Evolutionary conservation across 805 yeast species (phyloP).

Genomic region (Millerozyma acaciae): DNA sequence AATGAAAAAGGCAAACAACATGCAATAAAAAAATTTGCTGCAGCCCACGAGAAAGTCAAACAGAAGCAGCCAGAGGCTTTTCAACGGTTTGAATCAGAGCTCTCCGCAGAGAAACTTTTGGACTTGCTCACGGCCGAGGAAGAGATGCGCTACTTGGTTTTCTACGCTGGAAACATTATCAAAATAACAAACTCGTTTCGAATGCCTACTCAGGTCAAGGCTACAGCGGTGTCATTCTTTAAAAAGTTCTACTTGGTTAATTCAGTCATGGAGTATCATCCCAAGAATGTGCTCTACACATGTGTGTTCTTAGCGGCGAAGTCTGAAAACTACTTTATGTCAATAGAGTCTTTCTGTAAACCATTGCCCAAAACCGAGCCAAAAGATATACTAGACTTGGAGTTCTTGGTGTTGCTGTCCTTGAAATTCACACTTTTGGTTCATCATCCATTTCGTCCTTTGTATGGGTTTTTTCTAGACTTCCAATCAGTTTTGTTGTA

Average conservation of each 20-base stretch:
- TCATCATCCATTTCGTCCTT: slow-evolving; percentile 84
- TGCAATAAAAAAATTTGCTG: slow-evolving; percentile 31
- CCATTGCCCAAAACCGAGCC: slow-evolving; percentile 66
- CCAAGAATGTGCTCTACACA: slow-evolving; percentile 66
- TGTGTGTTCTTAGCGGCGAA: slow-evolving; percentile 90
- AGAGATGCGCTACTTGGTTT: slow-evolving; percentile 62
- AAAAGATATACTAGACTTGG: slow-evolving; percentile 67
- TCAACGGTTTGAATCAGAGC: slow-evolving; percentile 24
- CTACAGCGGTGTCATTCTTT: slow-evolving; percentile 83
- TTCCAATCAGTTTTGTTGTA: slow-evolving; percentile 56
- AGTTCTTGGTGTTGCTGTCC: slow-evolving; percentile 70
- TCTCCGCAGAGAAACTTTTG: slow-evolving; percentile 27
- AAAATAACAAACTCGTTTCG: slow-evolving; percentile 69
- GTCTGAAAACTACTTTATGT: slow-evolving; percentile 84
- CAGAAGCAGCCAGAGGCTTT: slow-evolving; percentile 26
- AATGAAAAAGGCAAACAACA: slow-evolving; percentile 51
- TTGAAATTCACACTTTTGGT: slow-evolving; percentile 75
- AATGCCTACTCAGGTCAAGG: slow-evolving; percentile 82
- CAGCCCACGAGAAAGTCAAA: slow-evolving; percentile 15
- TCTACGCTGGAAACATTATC: slow-evolving; percentile 67
- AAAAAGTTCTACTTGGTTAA: slow-evolving; percentile 74
- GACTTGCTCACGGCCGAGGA: slow-evolving; percentile 60
- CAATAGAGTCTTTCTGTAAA: slow-evolving; percentile 74
- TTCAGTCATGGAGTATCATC: slow-evolving; percentile 85
- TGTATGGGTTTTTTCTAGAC: slow-evolving; percentile 94